Conservation (phyloP, 75 land plant species). For the Larix kaempferi region DNA sequence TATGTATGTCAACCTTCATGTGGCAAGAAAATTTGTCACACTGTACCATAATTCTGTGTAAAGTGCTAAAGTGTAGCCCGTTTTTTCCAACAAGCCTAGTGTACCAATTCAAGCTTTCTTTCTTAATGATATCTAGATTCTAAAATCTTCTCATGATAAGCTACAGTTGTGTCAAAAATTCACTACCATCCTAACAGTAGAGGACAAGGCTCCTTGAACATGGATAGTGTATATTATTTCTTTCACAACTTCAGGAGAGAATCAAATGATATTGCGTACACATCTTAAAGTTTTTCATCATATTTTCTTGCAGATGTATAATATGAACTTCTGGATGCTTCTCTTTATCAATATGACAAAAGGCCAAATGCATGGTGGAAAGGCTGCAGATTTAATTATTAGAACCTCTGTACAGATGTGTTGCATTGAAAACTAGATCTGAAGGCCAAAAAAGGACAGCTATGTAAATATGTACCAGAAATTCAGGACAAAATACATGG, state of each 20-base stretch:
- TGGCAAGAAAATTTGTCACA: slow-evolving; percentile 4
- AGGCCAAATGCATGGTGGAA: too few relatives aligned
- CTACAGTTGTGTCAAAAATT: not conserved
- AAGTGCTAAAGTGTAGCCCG: slow-evolving; percentile 1
- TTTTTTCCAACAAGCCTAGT: not conserved
- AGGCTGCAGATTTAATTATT: too few relatives aligned
- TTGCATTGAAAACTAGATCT: too few relatives aligned
- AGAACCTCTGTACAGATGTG: too few relatives aligned
- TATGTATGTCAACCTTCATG: slow-evolving; percentile 9
- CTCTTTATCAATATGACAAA: not conserved
- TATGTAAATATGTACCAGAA: not conserved
- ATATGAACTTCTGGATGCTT: not conserved
- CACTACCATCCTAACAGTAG: slow-evolving; percentile 7
- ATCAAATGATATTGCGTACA: not conserved
- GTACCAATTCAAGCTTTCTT: slow-evolving; percentile 6
- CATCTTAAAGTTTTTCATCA: not conserved
- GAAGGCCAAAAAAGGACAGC: not conserved
- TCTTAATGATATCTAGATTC: not conserved
- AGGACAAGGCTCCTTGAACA: not conserved
- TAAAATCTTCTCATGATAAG: not conserved
- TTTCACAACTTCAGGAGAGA: not conserved
- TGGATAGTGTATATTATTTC: not conserved
- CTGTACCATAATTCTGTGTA: slow-evolving; percentile 8
- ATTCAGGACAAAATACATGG: not conserved
- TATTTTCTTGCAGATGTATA: not conserved